phyloP scores from a whole-genome alignment of 768 basidiomycete species.

The Termitomyces sp. region DNA sequence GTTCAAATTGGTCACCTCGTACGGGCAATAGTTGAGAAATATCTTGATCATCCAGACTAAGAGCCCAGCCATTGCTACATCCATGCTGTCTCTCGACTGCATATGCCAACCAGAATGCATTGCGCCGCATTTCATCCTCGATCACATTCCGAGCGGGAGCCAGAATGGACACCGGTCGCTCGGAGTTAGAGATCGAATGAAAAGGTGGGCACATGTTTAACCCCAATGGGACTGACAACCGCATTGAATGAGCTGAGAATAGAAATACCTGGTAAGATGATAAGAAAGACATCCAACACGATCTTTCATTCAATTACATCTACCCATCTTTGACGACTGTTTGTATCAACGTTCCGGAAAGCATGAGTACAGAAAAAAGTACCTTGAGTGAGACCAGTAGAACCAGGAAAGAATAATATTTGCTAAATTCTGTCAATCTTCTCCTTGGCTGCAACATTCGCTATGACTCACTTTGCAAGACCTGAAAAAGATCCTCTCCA shows the following conservation, averaged over 20 bases:
- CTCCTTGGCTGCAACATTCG: background rate
- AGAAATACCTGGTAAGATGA: slow-evolving; percentile 46
- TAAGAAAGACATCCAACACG: slow-evolving; percentile 3
- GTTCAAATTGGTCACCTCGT: slow-evolving; percentile 52
- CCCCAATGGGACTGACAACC: slow-evolving; percentile 58
- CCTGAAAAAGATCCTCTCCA: slow-evolving; percentile 52
- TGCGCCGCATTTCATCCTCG: slow-evolving; percentile 69
- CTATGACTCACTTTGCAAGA: slow-evolving; percentile 50
- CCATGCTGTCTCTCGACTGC: slow-evolving; percentile 63
- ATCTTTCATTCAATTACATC: slow-evolving; percentile 40
- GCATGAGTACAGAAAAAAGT: slow-evolving; percentile 12
- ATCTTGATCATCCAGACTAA: slow-evolving; percentile 68
- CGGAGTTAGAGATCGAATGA: slow-evolving; percentile 55
- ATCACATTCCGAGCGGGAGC: slow-evolving; percentile 52
- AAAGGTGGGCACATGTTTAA: slow-evolving; percentile 67
- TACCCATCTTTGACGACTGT: slow-evolving; percentile 50
- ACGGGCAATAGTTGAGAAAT: slow-evolving; percentile 67
- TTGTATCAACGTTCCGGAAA: slow-evolving; percentile 4
- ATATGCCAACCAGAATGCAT: slow-evolving; percentile 72
- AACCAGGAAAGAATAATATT: slow-evolving; percentile 64
- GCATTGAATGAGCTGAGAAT: slow-evolving; percentile 50
- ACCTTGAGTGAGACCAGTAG: slow-evolving; percentile 72
- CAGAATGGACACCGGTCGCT: slow-evolving; percentile 54
- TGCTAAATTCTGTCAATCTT: slow-evolving; percentile 30
- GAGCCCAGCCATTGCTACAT: slow-evolving; percentile 66